These are phyloP conservation scores for Podaxis mareebaensis DNA, from an alignment of 768 basidiomycete species.

Conservation along the genomic window DNA sequence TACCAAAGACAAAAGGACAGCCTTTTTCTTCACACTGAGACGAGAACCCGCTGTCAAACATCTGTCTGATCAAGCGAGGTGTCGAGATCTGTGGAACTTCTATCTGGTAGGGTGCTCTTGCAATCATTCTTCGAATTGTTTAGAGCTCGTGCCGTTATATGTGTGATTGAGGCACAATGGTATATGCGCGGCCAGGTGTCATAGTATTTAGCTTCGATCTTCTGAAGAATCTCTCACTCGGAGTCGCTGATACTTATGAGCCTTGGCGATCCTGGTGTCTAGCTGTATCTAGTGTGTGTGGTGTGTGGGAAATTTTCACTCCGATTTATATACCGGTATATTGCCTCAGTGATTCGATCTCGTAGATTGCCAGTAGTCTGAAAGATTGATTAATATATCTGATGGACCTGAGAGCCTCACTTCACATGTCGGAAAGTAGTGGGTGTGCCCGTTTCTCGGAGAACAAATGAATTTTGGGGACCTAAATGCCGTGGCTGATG, in stretches of 20 bases:
- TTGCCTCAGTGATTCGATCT: background rate
- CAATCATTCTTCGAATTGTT: background rate
- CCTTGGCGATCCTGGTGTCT: background rate
- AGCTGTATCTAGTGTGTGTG: background rate
- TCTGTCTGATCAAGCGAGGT: background rate
- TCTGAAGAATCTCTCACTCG: background rate
- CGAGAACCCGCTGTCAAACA: background rate
- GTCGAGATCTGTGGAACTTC: background rate
- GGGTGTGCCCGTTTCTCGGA: background rate
- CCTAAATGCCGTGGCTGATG: background rate
- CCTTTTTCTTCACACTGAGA: background rate
- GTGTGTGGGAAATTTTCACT: background rate
- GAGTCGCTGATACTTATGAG: background rate
- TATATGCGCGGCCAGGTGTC: background rate
- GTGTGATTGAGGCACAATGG: too few relatives aligned
- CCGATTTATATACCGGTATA: too few relatives aligned
- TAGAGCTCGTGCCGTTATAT: background rate
- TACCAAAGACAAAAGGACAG: background rate
- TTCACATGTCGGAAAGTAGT: background rate
- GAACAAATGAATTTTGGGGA: background rate
- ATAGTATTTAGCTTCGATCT: background rate
- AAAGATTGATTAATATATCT: background rate
- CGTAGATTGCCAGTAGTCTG: background rate
- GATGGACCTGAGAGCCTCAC: background rate
- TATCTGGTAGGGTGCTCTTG: background rate